Evolutionary conservation across 768 basidiomycete species (phyloP), one percentile per base, ranked within the genome.

Genomic region (Pholiota molesta): DNA sequence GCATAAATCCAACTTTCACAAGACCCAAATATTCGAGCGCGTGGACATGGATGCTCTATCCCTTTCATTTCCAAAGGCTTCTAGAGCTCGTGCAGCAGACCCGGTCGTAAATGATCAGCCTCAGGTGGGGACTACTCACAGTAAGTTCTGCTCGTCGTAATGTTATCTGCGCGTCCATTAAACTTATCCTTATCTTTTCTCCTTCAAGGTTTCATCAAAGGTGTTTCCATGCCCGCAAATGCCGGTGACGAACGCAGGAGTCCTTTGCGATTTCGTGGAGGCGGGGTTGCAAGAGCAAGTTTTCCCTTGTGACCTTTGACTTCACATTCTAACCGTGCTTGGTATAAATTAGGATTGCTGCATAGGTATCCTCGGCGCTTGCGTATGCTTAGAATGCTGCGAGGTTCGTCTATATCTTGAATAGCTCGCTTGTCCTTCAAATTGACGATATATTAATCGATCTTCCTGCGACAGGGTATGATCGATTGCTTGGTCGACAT

Each of bases 161-260:
- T 26, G n/a, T 29, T 19, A 37, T 9, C 60, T 55, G 55, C 55
- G 26, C 49, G 42, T 47, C 28, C 47, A 52, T 1, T 23, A 7
- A 47, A 8, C 2, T 6, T 47, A 8, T n/a, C 45, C 13, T 19
- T 26, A 8, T 19, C n/a, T 26, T 49, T 49, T 26, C 14, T 26
- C 13, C 9, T 10, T 5, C 10, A 35, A 67, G 66, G 26, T 42
- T 64, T 64, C 45, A 57, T 47, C 28, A 59, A 52, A 3, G 66
- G 66, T 14, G 63, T 67, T 11, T 65, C 63, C 28, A 67, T 67
- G 66, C 63, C 66, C 26, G 63, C 56, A 26, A 64, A 65, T 42
- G 61, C 62, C 11, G 59, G 59, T 3, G 63, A 49, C 19, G 61
- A 67, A 26, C 57, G 62, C 45, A 33, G 29, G 26, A 42, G 42